These are phyloP conservation scores for Hevea brasiliensis DNA, from an alignment of 345 rosid genomes.

Conservation along the genomic window DNA sequence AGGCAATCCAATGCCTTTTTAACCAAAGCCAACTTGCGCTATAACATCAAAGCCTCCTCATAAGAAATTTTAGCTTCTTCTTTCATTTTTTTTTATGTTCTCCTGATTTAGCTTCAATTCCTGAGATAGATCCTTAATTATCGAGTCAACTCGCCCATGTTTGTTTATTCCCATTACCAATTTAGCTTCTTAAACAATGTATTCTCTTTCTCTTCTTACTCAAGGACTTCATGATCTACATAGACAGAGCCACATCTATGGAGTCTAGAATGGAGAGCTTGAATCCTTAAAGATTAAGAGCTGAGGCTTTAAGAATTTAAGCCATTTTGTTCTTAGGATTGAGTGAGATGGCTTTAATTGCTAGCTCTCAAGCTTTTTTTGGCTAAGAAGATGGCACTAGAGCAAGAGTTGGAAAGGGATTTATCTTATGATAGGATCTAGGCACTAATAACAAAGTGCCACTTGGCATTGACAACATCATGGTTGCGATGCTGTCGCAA, in stretches of 20 bases:
- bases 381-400: slow-evolving; percentile 48
- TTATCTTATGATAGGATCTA: slow-evolving; percentile 56
- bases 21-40: slow-evolving; percentile 34
- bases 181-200: slow-evolving; percentile 59
- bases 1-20: slow-evolving; percentile 43
- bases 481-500: slow-evolving; percentile 28
- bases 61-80: slow-evolving; percentile 49
- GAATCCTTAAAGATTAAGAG: slow-evolving; percentile 61
- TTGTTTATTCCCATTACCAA: slow-evolving; percentile 40
- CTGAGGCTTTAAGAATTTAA: slow-evolving; percentile 55
- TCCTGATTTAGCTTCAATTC: slow-evolving; percentile 37
- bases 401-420: slow-evolving; percentile 43
- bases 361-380: slow-evolving; percentile 52
- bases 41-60: slow-evolving; percentile 42
- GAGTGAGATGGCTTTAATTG: slow-evolving; percentile 49
- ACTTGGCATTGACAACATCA: slow-evolving; percentile 46
- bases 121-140: slow-evolving; percentile 44
- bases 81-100: slow-evolving; percentile 44
- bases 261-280: slow-evolving; percentile 63
- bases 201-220: slow-evolving; percentile 46
- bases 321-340: slow-evolving; percentile 60
- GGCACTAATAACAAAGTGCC: slow-evolving; percentile 65
- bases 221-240: slow-evolving; percentile 46
- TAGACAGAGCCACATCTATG: slow-evolving; percentile 54
- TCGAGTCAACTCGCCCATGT: slow-evolving; percentile 42